A percentile compares a stretch with the other conserved stretches of the same genome.
Evolutionary conservation across 768 basidiomycete genomes (phyloP).

Genomic region (Cyclocybe aegerita): DNA sequence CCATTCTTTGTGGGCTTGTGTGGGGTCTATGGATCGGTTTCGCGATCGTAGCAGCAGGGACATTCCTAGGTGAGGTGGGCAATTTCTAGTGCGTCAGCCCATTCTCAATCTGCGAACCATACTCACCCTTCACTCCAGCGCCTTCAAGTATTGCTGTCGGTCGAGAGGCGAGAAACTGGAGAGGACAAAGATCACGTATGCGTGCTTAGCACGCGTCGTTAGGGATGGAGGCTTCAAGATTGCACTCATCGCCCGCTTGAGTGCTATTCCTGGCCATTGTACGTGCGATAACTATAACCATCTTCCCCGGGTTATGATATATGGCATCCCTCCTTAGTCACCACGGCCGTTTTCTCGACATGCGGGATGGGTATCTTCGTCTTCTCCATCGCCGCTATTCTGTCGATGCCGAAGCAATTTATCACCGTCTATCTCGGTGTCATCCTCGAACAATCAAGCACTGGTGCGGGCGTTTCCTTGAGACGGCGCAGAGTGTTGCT

Average conservation of each 20-base stretch:
- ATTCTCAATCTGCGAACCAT: background rate
- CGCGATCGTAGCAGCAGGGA: slow-evolving; percentile 81
- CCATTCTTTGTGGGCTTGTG: slow-evolving; percentile 84
- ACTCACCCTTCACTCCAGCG: slow-evolving; percentile 37
- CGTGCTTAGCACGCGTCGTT: slow-evolving; percentile 65
- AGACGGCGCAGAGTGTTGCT: too few species aligned
- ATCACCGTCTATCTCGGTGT: slow-evolving; percentile 91
- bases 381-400: slow-evolving; percentile 76
- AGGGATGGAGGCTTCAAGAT: slow-evolving; percentile 89
- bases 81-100: slow-evolving; percentile 74
- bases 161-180: slow-evolving; percentile 77
- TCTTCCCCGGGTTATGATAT: background rate
- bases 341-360: slow-evolving; percentile 84
- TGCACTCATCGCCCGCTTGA: slow-evolving; percentile 72
- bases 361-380: slow-evolving; percentile 84
- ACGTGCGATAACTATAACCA: slow-evolving; percentile 25
- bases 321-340: slow-evolving; percentile 47
- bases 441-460: slow-evolving; percentile 54
- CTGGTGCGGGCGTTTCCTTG: slow-evolving; percentile 21
- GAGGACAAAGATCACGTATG: slow-evolving; percentile 54
- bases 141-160: slow-evolving; percentile 80
- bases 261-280: slow-evolving; percentile 89
- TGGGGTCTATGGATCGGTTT: slow-evolving; percentile 91
- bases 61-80: slow-evolving; percentile 82
- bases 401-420: slow-evolving; percentile 89